These are phyloP conservation scores for Vigna mungo DNA, from an alignment of 306 rosid species.

Conservation along the genomic window DNA sequence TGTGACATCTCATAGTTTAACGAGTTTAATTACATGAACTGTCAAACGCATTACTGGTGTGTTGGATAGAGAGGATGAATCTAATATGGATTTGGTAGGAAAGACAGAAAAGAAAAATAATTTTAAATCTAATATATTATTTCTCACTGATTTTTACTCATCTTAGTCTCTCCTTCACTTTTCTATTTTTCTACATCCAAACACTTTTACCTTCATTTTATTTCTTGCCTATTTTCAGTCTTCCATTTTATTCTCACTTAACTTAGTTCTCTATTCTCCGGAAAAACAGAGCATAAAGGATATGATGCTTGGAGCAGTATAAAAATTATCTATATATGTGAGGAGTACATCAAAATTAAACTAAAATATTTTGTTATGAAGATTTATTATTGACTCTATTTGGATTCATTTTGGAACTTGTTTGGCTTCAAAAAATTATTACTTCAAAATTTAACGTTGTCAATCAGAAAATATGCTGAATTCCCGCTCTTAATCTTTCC, in stretches of 20 bases:
- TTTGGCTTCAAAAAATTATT: slow-evolving; percentile 28
- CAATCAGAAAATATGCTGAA: not conserved
- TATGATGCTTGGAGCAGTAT: not conserved
- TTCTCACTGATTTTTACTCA: no score
- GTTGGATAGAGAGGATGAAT: no score
- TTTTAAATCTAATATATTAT: no score
- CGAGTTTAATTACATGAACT: not conserved
- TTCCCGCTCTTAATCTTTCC: slow-evolving; percentile 36
- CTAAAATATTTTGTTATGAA: not conserved
- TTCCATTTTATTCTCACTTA: no score
- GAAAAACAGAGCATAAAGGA: not conserved
- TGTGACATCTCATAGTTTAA: not conserved
- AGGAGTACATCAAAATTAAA: not conserved
- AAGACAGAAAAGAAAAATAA: no score
- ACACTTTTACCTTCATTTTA: no score
- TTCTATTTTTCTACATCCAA: no score
- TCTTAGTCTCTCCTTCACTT: no score
- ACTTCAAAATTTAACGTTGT: slow-evolving; percentile 7
- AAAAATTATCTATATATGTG: not conserved
- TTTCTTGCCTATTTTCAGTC: no score
- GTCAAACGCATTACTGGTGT: not conserved
- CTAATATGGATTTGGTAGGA: no score
- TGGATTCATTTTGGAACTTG: not conserved
- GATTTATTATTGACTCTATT: not conserved
- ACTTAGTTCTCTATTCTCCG: no score